Base-by-base conservation (phyloP, 2,329 filamentous ascomycete genomes). In the Thelonectria blattea region DNA sequence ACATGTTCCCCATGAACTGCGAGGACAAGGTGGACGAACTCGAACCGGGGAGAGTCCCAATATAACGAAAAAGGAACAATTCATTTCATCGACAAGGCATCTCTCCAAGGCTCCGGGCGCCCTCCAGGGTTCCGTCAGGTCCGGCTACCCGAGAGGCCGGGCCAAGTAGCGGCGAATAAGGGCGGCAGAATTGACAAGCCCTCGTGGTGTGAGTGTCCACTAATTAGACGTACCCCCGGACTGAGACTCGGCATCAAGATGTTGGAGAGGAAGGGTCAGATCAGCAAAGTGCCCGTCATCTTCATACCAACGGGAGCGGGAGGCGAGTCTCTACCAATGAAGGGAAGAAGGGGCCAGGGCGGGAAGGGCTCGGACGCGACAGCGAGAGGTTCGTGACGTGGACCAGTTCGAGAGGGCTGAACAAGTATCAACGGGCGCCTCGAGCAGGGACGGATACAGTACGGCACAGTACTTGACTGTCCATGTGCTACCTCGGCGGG, bases 151-250 rank as follows among this genome's bases (percentile, higher is more conserved):
- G 39, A 63, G 56, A 37, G 41, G 59, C 34, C 43, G 37, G 12
- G 24, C 10, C 8, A n/a, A 20, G 37, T 9, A n/a, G 9, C 12
- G 37, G 9, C 58, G 60, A 54, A 64, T 57, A 56, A 37, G 41
- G 41, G 50, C 30, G 49, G 37, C 52, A 58, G 41, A 60, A 58
- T 62, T 65, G 60, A 51, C 34, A 65, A 62, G 63, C 53, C 49
- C 49, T 61, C 15, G 34, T 49, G 53, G 55, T 60, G 47, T 46
- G 46, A 58, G 52, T 59, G 60, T 54, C 42, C 57, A 57, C 20
- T 12, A 27, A 42, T 50, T 42, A 63, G 24, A 27, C 22, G 20
- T 41, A 58, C 12, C 11, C 34, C 15, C 12, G 15, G 34, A 37
- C 34, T 37, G 34, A 37, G 34, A 37, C 34, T 37, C 27, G 27